These are phyloP conservation scores for Suhomyces atakaporum DNA, from an alignment of 1,139 yeast genomes.

Conservation along the genomic window DNA sequence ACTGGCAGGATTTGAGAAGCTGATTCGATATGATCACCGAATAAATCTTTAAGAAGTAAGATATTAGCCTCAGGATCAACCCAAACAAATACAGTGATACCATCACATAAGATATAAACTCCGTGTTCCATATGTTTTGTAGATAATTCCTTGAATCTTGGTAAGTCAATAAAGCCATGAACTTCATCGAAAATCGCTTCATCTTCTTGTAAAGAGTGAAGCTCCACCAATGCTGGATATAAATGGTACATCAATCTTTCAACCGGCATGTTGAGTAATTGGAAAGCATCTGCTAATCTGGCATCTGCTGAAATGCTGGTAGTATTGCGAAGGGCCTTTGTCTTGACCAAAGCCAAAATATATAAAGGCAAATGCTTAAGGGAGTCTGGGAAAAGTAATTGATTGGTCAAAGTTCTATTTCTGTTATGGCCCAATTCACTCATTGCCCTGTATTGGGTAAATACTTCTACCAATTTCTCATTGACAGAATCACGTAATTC, in stretches of 20 bases:
- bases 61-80: conserved; percentile 72
- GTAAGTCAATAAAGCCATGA: conserved; percentile 54
- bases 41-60: conserved; percentile 67
- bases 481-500: conserved; percentile 67
- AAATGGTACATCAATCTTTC: conserved; percentile 64
- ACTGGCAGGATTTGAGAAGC: conserved; percentile 49
- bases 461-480: conserved; percentile 66
- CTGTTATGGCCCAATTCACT: conserved; percentile 51
- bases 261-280: conserved; percentile 56
- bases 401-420: conserved; percentile 55
- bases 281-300: conserved; percentile 60
- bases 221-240: conserved; percentile 79
- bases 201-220: conserved; percentile 63
- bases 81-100: conserved; percentile 63
- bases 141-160: conserved; percentile 48
- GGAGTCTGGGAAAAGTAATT: conserved; percentile 80
- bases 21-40: conserved; percentile 56
- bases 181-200: conserved; percentile 53
- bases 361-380: conserved; percentile 71
- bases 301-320: conserved; percentile 51
- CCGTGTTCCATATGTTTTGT: conserved; percentile 63
- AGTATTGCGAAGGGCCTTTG: conserved; percentile 59
- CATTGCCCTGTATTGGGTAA: conserved; percentile 72
- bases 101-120: conserved; percentile 76
- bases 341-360: conserved; percentile 68